Evolutionary conservation across 495 filamentous ascomycete genomes (phyloP).

Genomic region (Aspergillus mulundensis): DNA sequence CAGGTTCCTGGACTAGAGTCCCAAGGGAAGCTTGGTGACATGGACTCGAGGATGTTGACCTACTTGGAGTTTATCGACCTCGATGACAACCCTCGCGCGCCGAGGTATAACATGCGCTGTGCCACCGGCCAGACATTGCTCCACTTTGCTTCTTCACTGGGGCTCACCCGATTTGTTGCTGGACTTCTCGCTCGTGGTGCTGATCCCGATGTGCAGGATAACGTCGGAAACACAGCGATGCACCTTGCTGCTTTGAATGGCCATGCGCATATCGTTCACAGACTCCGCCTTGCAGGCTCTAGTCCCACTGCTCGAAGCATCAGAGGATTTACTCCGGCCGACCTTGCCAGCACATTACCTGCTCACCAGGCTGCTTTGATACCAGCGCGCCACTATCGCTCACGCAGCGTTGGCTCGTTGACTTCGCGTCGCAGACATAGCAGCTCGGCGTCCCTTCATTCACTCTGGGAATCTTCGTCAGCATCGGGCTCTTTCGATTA

Average conservation of each 20-base stretch:
- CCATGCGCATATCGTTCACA: conserved; percentile 69
- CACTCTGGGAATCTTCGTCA: conserved; percentile 56
- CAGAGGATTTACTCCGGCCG: conserved; percentile 66
- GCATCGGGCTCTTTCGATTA: conserved; percentile 40
- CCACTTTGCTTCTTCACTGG: conserved; percentile 73
- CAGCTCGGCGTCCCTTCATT: conserved; percentile 62
- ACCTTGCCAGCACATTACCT: conserved; percentile 62
- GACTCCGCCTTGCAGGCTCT: conserved; percentile 68
- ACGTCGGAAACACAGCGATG: conserved; percentile 77
- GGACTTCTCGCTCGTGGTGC: conserved; percentile 78
- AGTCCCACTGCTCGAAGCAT: conserved; percentile 67
- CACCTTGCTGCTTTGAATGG: conserved; percentile 78
- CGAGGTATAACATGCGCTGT: conserved; percentile 59
- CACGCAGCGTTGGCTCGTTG: conserved; percentile 54
- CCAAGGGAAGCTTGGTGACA: conserved; percentile 45
- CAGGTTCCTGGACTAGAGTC: conserved; percentile 41
- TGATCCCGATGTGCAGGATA: conserved; percentile 69
- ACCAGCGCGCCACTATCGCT: conserved; percentile 50
- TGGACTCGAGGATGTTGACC: conserved; percentile 70
- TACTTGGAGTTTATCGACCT: conserved; percentile 75
- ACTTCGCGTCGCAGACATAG: conserved; percentile 57
- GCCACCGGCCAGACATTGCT: conserved; percentile 74
- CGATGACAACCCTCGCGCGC: conserved; percentile 63
- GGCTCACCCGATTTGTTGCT: conserved; percentile 72
- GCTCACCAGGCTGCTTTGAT: conserved; percentile 53